Evolutionary conservation across 139 green algal species (phyloP).

Genomic region (Auxenochlorella pyrenoidosa): DNA sequence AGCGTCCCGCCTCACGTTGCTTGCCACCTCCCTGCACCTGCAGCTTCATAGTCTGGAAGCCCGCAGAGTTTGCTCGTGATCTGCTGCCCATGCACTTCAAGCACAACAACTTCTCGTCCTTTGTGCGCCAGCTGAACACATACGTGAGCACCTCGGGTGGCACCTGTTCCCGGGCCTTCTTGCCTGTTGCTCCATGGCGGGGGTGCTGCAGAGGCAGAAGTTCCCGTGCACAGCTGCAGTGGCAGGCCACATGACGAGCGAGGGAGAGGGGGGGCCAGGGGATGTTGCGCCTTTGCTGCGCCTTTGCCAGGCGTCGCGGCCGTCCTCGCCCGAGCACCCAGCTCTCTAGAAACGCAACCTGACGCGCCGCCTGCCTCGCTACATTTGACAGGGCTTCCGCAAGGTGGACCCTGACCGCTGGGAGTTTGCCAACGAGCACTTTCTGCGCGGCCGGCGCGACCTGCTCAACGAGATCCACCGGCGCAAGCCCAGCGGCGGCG

Average conservation of each 20-base stretch:
- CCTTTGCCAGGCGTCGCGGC: too few species aligned
- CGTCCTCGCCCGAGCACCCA: too few species aligned
- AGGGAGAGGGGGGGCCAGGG: too few species aligned
- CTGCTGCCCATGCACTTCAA: slow-evolving; percentile 96
- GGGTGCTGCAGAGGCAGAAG: too few species aligned
- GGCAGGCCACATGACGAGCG: too few species aligned
- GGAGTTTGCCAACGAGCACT: slow-evolving; percentile 98
- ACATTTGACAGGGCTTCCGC: slow-evolving; percentile 84
- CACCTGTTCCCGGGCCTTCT: too few species aligned
- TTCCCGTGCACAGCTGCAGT: too few species aligned
- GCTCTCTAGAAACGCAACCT: background rate
- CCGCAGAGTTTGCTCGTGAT: slow-evolving; percentile 89
- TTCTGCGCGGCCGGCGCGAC: slow-evolving; percentile 78
- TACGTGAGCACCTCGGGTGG: slow-evolving; percentile 78
- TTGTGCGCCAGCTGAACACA: slow-evolving; percentile 98
- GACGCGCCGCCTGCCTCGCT: background rate
- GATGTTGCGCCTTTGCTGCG: too few species aligned
- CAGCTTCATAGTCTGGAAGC: slow-evolving; percentile 95
- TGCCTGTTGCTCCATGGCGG: too few species aligned
- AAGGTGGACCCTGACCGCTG: slow-evolving; percentile 97
- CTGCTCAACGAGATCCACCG: slow-evolving; percentile 86
- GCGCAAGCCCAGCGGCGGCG: slow-evolving; percentile 62
- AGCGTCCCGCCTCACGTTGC: background rate
- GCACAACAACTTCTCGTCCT: slow-evolving; percentile 97
- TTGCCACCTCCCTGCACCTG: background rate